Base-by-base conservation (phyloP, 108 stramenopile genomes). In the Parietichytrium sp. region DNA sequence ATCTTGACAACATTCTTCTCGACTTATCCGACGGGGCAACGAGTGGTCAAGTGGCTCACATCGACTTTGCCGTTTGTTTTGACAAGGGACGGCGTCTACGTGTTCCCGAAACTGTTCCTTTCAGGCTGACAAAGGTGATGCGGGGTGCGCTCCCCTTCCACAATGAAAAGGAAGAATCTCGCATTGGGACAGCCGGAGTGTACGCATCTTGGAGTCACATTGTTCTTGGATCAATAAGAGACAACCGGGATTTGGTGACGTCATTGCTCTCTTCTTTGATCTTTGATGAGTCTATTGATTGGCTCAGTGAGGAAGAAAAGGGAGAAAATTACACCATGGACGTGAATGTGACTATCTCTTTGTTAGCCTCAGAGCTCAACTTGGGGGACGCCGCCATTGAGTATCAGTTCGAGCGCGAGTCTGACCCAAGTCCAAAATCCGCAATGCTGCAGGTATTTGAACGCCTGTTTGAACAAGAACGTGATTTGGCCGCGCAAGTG, bases 1-100 rank as follows among this genome's bases (percentile, higher is more conserved):
- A 91, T 87, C 88, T 88, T 6, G 85, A 83, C 15, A 91, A 91
- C 80, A 54, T 91, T 26, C 83, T 91, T 87, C 83, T 91, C 30
- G 89, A 87, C 51, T 10, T 45, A 0, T 16, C 48, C 31, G 25
- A 31, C n/a, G 61, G 61, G 2, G 10, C 61, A 6, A 42, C 38
- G 6, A 72, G 61, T 25, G 84, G 84, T 12, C 51, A 82, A n/a
- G 27, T 87, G 3, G 55, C 82, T 16, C 84, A 87, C 82, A 84
- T 87, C n/a, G 86, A 85, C 81, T 84, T 45, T 49, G 52, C 49
- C 23, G 83, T 84, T 7, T 54, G 79, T 48, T 80, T 84, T 50
- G 83, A 84, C 27, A 47, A 52, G 38, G 83, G 83, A 4, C 16
- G 12, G 26, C 51, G 52, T 52, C 54, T 84, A 3, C 16, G 33